Base-by-base conservation (phyloP, 2,329 filamentous ascomycete genomes). In the Penicillium thymicola region DNA sequence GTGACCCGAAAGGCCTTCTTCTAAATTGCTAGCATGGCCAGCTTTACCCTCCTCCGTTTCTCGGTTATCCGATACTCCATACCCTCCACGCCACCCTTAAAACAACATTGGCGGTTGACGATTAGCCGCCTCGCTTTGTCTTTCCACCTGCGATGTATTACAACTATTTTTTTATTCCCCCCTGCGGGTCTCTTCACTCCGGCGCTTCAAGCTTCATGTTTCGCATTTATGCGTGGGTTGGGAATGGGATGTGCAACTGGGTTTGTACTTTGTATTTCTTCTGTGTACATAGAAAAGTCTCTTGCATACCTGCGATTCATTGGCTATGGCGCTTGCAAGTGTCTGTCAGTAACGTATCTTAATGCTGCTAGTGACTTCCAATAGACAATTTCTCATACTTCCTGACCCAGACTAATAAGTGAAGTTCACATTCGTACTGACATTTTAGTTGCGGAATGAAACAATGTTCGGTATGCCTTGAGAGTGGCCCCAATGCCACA, bases 1-100 rank as follows among this genome's bases (percentile, higher is more conserved):
- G 74, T 83, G 47, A 76, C 77, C 54, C 77, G 79, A 65, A 82
- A 81, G 66, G 75, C 79, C 36, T 59, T 82, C 50, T 78, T 82
- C 62, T 81, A 76, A 68, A 70, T 60, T 48, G 51, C 55, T 51
- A 52, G 51, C 46, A 40, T 51, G 36, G 44, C 55, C 44, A 57
- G 48, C 61, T 62, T 55, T 55, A 59, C 48, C 58, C 58, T 62
- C 47, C 54, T 57, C 51, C 57, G 60, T 52, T 57, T 51, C 23
- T 56, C 58, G 57, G 57, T 66, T 58, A 57, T 60, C 58, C 64
- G 59, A 64, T 60, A 61, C 53, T 62, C 59, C 59, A 64, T 67
- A 66, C 62, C 61, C 63, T 61, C 54, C 55, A 63, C 61, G 63
- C 62, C 65, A 60, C 63, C 57, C 64, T 63, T 63, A 60, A 60